A percentile compares a stretch with the other conserved stretches of the same genome.
These are phyloP conservation scores for Xylariaceae sp. DNA, from an alignment of 2,329 filamentous ascomycete genomes.

Conservation along the genomic window DNA sequence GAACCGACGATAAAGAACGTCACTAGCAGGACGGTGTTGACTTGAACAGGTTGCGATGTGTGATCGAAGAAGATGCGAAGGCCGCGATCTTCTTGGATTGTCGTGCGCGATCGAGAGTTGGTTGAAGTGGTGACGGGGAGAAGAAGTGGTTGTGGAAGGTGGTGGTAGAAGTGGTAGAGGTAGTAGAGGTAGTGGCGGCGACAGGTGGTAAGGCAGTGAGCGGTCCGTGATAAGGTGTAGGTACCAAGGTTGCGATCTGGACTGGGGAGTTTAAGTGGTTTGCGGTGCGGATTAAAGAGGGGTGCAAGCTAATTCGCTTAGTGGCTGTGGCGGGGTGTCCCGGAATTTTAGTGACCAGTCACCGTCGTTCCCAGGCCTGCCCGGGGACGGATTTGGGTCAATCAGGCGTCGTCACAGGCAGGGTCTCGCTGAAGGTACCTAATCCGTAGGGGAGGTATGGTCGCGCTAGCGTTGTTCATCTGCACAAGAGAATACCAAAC, in stretches of 20 bases:
- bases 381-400: background rate
- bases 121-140: too few relatives aligned
- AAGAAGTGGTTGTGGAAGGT: too few relatives aligned
- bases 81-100: too few relatives aligned
- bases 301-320: conserved; percentile 17
- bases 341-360: background rate
- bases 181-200: conserved; percentile 5
- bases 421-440: background rate
- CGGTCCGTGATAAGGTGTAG: background rate
- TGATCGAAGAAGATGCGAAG: too few relatives aligned
- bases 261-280: conserved; percentile 14
- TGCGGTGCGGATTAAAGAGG: conserved; percentile 1
- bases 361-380: background rate
- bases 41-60: too few relatives aligned
- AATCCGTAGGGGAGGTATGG: background rate
- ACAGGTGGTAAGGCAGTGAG: background rate
- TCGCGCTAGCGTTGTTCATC: background rate
- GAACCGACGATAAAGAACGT: background rate
- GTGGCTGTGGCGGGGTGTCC: conserved; percentile 11
- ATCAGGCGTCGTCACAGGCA: conserved; percentile 3
- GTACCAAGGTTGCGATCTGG: background rate
- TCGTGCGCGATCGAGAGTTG: too few relatives aligned
- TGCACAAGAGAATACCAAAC: too few relatives aligned
- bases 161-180: background rate
- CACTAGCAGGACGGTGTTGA: too few relatives aligned